These are phyloP conservation scores for Cicer cuneatum DNA, from an alignment of 306 rosid species.

Conservation along the genomic window DNA sequence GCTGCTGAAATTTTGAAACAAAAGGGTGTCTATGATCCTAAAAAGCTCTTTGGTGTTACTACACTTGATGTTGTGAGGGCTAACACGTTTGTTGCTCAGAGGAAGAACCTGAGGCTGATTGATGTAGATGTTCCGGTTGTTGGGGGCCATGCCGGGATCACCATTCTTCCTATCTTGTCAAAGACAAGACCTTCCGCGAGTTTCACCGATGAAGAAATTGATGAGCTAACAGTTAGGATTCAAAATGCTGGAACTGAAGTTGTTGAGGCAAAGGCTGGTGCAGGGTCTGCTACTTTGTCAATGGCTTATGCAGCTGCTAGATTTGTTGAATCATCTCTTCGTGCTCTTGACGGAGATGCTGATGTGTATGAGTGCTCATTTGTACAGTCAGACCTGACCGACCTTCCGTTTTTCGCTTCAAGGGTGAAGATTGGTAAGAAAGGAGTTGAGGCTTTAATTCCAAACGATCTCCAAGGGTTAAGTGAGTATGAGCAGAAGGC, in stretches of 20 bases:
- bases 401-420: conserved; percentile 93
- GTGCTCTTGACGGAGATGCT: conserved; percentile 92
- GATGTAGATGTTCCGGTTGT: conserved; percentile 97
- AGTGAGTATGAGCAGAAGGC: conserved; percentile 91
- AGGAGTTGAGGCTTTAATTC: conserved; percentile 85
- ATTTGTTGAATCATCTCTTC: conserved; percentile 94
- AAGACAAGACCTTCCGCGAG: conserved; percentile 78
- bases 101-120: conserved; percentile 85
- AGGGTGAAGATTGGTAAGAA: conserved; percentile 89
- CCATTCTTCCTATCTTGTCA: conserved; percentile 88
- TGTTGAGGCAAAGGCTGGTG: conserved; percentile 98
- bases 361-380: conserved; percentile 91
- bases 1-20: conserved; percentile 85
- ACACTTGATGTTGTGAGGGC: conserved; percentile 99
- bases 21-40: conserved; percentile 93
- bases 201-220: conserved; percentile 79
- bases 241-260: conserved; percentile 99
- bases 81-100: conserved; percentile 95
- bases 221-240: conserved; percentile 78
- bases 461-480: conserved; percentile 87
- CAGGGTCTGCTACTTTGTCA: conserved; percentile 96
- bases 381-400: conserved; percentile 86
- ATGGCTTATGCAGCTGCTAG: conserved; percentile 99
- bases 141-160: conserved; percentile 97
- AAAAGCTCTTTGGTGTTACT: conserved; percentile 92